Evolutionary conservation across 2,329 filamentous ascomycete species (phyloP), one percentile per base, ranked within the genome.

Genomic region (Dryadomyces quercivorus): DNA sequence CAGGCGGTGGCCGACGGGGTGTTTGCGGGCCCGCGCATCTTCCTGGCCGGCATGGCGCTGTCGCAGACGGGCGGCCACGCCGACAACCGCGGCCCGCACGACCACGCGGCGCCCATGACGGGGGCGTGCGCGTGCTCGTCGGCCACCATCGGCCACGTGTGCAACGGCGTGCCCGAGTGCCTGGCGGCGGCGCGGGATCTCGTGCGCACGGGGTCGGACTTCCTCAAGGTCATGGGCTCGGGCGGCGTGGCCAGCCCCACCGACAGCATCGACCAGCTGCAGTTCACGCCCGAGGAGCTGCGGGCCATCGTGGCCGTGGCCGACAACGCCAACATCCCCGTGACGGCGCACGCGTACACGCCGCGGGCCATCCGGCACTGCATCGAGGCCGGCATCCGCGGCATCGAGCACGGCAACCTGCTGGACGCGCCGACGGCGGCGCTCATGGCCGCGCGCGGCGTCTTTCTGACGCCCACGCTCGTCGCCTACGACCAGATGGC

Each of bases 141-240:
- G 2, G 64, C 63, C 1, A 66, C 66, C 5, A 59, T 74, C 6
- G 73, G 72, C 12, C 40, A 40, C 15, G 31, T 78, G 3, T 72
- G 69, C 56, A 73, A 80, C 59, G 74, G 76, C 1, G 72, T 76
- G 0, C 63, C 74, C 1, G 70, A 76, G 56, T 79, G 76, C 60
- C 66, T 76, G 54, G 70, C 70, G 51, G 71, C 67, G 34, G 72
- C 71, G 1, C 68, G 77, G 7, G 75, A 80, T 55, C 71, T 79
- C 61, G 60, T 81, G 1, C 65, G 76, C 2, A 65, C 64, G 13
- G 76, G 77, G 1, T 69, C 72, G 1, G 74, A 80, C 60, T 79
- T 80, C 58, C 72, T 81, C 63, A 81, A 80, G 63, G 76, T 81
- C 59, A 79, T 80, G 76, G 67, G 69, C 2, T 70, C 70, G 1